These are phyloP conservation scores for Solanum lycopersicoides DNA, from an alignment of 257 asterid species.

Conservation along the genomic window DNA sequence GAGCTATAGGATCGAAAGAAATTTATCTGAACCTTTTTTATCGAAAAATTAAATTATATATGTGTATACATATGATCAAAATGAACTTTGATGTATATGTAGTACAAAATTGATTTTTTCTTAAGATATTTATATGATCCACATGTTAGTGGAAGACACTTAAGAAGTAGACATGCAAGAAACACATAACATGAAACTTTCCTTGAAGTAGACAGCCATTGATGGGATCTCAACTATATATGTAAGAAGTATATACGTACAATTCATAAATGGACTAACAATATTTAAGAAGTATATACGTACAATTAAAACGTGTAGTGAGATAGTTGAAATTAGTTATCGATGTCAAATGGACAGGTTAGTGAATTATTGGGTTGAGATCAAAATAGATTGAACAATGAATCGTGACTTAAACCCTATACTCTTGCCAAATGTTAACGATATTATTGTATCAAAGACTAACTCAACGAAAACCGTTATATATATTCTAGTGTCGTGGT, in stretches of 20 bases:
- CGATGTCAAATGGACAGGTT: neutral
- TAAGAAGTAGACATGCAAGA: neutral
- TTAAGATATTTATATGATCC: neutral
- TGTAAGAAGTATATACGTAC: too few relatives aligned
- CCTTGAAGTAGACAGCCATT: neutral
- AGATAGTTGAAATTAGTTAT: neutral
- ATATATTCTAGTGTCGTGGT: neutral
- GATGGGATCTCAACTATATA: neutral
- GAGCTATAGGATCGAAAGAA: neutral
- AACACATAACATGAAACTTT: neutral
- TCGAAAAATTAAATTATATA: neutral
- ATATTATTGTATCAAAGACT: neutral
- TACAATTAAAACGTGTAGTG: neutral
- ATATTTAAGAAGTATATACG: neutral
- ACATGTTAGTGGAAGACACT: neutral
- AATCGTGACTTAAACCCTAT: neutral
- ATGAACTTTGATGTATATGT: neutral
- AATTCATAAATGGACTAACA: neutral
- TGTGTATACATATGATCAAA: neutral
- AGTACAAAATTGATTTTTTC: rapidly evolving
- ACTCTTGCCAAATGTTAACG: neutral
- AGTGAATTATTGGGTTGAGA: neutral
- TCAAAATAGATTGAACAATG: neutral
- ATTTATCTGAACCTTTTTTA: rapidly evolving
- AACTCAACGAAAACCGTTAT: neutral